phyloP scores from a whole-genome alignment of 768 basidiomycete species.

The Cubamyces sp. region DNA sequence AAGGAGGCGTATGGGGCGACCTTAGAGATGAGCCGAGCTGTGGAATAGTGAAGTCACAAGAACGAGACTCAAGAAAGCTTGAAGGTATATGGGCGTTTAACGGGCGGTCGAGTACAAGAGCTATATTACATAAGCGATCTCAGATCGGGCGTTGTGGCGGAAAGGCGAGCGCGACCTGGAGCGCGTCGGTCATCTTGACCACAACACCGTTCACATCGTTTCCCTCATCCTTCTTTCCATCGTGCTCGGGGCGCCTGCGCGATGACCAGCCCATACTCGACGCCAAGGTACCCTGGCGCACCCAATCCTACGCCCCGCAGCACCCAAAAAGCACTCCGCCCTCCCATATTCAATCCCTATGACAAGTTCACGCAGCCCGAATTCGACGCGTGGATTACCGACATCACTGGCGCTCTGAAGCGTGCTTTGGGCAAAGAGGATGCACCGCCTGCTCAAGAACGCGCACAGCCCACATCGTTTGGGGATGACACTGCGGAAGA shows the following conservation, averaged over 20 bases:
- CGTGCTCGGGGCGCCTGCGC: not conserved
- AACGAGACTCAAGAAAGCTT: not conserved
- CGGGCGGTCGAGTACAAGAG: too few species aligned
- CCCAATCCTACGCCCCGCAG: slow-evolving; percentile 32
- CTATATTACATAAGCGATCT: slow-evolving; percentile 8
- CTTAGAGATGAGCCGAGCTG: not conserved
- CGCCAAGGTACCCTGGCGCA: slow-evolving; percentile 23
- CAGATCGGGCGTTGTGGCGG: slow-evolving; percentile 12
- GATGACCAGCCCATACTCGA: slow-evolving; percentile 30
- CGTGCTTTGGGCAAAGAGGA: slow-evolving; percentile 57
- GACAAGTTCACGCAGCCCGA: slow-evolving; percentile 70
- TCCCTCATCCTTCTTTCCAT: not conserved
- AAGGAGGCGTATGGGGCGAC: not conserved
- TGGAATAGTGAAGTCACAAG: too few species aligned
- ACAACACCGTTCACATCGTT: not conserved
- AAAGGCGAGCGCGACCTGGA: not conserved
- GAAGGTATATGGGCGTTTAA: not conserved
- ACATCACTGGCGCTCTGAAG: slow-evolving; percentile 59
- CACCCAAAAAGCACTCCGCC: slow-evolving; percentile 33
- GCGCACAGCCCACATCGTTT: slow-evolving; percentile 29
- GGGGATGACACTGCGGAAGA: slow-evolving; percentile 36
- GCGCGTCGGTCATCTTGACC: not conserved
- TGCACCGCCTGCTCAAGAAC: not conserved
- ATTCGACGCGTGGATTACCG: slow-evolving; percentile 74
- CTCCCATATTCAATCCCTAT: slow-evolving; percentile 72